Conservation (phyloP, 2,329 filamentous ascomycete species). For the Triangularia verruculosa region DNA sequence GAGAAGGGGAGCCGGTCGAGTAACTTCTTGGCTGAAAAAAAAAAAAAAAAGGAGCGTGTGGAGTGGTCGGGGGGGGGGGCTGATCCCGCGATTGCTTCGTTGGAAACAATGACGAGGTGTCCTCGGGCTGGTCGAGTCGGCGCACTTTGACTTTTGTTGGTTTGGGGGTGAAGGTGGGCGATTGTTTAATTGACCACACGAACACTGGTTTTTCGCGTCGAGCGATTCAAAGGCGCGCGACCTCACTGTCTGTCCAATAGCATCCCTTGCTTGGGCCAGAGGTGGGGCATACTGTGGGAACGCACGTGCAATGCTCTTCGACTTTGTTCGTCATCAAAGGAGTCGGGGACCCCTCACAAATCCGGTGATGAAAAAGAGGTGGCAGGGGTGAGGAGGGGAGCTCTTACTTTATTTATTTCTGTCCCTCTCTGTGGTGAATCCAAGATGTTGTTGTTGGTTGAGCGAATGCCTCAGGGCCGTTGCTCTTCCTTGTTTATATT, state of each 20-base stretch:
- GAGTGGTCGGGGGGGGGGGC: neutral
- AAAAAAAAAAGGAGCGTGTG: neutral
- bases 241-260: conserved; percentile 21
- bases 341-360: conserved; percentile 1
- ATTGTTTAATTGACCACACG: conserved; percentile 29
- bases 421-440: neutral
- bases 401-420: neutral
- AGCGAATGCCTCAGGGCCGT: neutral
- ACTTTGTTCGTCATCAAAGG: conserved; percentile 19
- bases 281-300: conserved; percentile 10
- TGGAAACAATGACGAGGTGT: neutral
- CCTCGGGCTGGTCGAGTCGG: neutral
- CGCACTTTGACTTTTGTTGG: neutral
- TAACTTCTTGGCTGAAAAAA: too few species aligned
- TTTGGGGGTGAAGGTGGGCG: conserved; percentile 12
- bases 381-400: conserved; percentile 5
- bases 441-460: neutral
- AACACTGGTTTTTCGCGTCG: conserved; percentile 27
- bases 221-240: conserved; percentile 27
- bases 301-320: conserved; percentile 21
- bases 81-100: neutral
- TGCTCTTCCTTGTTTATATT: neutral
- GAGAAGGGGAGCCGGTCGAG: neutral
- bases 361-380: conserved; percentile 6
- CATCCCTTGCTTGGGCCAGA: neutral